phyloP scores from a whole-genome alignment of 176 grass and related monocot genomes.

The Areca catechu region DNA sequence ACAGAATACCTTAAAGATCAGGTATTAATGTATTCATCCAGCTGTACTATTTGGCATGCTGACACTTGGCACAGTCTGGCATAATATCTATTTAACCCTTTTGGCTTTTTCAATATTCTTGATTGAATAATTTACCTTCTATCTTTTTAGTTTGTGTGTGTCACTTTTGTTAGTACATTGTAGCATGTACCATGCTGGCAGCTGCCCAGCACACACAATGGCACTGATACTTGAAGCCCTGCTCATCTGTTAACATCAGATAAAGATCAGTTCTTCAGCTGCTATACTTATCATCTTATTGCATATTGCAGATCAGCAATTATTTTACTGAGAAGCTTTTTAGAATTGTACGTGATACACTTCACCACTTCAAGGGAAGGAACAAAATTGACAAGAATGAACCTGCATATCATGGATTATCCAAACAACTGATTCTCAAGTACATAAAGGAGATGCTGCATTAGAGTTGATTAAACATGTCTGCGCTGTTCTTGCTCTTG shows the following conservation, averaged over 20 bases:
- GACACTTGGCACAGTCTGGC: too few species aligned
- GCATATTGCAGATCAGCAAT: conserved; percentile 64
- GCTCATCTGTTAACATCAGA: too few species aligned
- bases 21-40: conserved; percentile 26
- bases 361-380: conserved; percentile 62
- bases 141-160: too few species aligned
- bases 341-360: conserved; percentile 67
- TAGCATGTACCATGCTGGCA: too few species aligned
- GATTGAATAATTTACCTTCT: too few species aligned
- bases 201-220: too few species aligned
- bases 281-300: background rate
- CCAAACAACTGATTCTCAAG: conserved; percentile 16
- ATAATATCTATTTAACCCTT: too few species aligned
- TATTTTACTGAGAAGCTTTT: conserved; percentile 92
- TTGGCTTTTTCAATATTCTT: too few species aligned
- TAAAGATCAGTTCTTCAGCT: too few species aligned
- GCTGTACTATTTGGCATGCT: too few species aligned
- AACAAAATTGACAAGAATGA: conserved; percentile 40
- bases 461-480: conserved; percentile 97
- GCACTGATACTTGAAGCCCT: too few species aligned
- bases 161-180: too few species aligned
- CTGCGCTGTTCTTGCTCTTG: conserved; percentile 83
- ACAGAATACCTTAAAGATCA: conserved; percentile 52
- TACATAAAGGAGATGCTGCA: conserved; percentile 65
- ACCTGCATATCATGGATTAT: conserved; percentile 26